Conservation (phyloP, 352 stramenopile species). For the Globisporangium polare region DNA sequence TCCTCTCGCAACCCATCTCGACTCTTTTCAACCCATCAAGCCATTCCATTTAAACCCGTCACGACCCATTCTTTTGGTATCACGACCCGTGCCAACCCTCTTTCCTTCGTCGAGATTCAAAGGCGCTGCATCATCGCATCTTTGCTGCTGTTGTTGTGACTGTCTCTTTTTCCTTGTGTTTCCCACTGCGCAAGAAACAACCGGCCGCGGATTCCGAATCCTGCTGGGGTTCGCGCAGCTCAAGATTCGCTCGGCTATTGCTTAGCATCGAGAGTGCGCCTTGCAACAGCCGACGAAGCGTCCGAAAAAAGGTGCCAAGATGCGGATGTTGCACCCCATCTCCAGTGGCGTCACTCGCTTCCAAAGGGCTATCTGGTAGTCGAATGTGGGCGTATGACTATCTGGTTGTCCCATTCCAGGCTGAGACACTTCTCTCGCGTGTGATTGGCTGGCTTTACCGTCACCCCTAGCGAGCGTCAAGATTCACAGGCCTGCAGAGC, state of each 20-base stretch:
- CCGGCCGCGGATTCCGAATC: slow-evolving; percentile 14
- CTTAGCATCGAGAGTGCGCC: neutral
- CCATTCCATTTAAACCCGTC: neutral
- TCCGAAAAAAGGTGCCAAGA: slow-evolving; percentile 2
- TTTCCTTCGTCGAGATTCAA: slow-evolving; percentile 1
- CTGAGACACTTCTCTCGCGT: neutral
- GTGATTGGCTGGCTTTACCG: neutral
- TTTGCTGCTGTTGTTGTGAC: neutral
- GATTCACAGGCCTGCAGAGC: neutral
- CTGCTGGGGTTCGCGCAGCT: neutral
- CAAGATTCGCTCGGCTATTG: slow-evolving; percentile 7
- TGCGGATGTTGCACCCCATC: neutral
- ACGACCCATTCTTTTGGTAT: neutral
- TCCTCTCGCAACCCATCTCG: neutral
- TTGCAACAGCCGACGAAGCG: neutral
- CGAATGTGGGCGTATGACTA: neutral
- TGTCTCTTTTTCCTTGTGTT: neutral
- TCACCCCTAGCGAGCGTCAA: neutral
- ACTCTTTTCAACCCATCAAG: neutral
- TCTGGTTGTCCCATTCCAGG: neutral
- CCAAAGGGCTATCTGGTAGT: neutral
- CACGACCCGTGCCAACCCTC: neutral
- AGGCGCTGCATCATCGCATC: neutral
- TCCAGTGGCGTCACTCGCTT: neutral
- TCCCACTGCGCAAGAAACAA: slow-evolving; percentile 1